A percentile compares a stretch with the other conserved stretches of the same genome.
These are phyloP conservation scores for Arthrobotrys pseudoclavata DNA, from an alignment of 2,329 filamentous ascomycete genomes.

Conservation along the genomic window DNA sequence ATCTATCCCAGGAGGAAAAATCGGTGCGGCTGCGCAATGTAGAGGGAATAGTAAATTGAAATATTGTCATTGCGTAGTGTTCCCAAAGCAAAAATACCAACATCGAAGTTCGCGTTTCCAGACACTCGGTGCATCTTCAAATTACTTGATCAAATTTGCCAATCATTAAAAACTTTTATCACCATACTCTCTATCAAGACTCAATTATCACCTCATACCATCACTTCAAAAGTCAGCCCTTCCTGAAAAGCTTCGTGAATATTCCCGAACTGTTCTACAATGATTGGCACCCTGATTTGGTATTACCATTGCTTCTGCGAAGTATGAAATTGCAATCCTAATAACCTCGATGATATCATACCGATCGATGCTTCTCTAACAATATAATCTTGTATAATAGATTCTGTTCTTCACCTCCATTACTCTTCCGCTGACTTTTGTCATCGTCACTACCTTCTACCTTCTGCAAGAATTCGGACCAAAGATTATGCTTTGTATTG, in stretches of 20 bases:
- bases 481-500: constrained; percentile 44
- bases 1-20: too few species aligned
- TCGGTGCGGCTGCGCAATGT: too few species aligned
- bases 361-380: background rate
- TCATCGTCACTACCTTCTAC: constrained; percentile 22
- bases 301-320: constrained; percentile 29
- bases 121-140: too few species aligned
- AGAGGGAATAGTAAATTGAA: too few species aligned
- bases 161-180: too few species aligned
- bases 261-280: background rate
- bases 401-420: constrained; percentile 35
- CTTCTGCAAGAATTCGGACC: constrained; percentile 34
- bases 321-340: background rate
- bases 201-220: too few species aligned
- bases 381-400: background rate
- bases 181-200: background rate
- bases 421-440: constrained; percentile 26
- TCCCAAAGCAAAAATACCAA: too few species aligned
- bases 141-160: too few species aligned
- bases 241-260: background rate
- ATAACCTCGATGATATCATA: background rate
- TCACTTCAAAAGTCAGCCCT: background rate
- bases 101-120: too few species aligned
- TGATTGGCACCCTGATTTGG: constrained; percentile 27
- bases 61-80: too few species aligned